Conservation (phyloP, 441 rosid species). For the Erysimum cheiri region DNA sequence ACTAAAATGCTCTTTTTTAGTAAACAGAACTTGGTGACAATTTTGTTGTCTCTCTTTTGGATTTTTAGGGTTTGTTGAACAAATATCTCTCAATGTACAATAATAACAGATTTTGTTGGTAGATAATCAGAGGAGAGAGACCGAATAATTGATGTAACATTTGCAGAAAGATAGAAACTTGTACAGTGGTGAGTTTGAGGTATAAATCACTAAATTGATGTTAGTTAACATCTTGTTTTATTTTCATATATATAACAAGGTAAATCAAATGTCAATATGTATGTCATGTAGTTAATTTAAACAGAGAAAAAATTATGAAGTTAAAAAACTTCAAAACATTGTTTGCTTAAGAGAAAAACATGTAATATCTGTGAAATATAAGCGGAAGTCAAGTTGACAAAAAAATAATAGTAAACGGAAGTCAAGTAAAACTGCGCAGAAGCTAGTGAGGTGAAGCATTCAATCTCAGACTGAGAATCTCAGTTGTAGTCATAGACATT, state of each 20-base stretch:
- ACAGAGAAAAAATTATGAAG: background rate
- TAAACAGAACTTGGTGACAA: background rate
- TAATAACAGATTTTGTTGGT: background rate
- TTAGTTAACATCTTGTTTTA: background rate
- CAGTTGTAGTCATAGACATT: constrained; percentile 13
- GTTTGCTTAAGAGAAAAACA: background rate
- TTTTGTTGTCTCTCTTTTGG: background rate
- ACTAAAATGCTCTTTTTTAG: background rate
- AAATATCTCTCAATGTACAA: background rate
- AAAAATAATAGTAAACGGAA: background rate
- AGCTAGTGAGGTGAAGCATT: constrained; percentile 6
- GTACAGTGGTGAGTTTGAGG: constrained; percentile 4
- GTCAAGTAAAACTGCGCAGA: constrained; percentile 14
- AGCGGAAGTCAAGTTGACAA: constrained; percentile 6
- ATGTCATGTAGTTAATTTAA: background rate
- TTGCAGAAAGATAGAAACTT: constrained; percentile 9
- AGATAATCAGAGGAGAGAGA: background rate
- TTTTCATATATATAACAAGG: background rate
- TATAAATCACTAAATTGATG: background rate
- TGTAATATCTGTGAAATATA: background rate
- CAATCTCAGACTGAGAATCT: background rate
- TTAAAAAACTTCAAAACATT: background rate
- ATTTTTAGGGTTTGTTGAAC: background rate
- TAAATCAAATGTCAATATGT: background rate
- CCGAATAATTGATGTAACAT: background rate